Evolutionary conservation across 2,329 filamentous ascomycete species (phyloP).

Genomic region (Aspergillus fumigatiaffinis): DNA sequence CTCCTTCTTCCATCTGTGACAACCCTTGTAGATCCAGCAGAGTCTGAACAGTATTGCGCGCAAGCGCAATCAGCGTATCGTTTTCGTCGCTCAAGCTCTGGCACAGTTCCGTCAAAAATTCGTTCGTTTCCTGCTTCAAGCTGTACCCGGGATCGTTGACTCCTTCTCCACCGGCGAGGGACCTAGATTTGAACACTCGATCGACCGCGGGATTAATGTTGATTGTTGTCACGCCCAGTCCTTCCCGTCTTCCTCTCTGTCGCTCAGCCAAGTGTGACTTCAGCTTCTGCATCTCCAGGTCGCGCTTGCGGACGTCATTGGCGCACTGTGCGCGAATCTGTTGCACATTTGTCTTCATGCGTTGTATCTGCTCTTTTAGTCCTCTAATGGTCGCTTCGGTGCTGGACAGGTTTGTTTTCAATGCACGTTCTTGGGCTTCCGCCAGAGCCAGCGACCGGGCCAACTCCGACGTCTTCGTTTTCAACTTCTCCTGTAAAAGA

Average conservation of each 20-base stretch:
- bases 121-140: constrained; percentile 80
- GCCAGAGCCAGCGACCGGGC: constrained; percentile 54
- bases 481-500: constrained; percentile 47
- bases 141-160: constrained; percentile 60
- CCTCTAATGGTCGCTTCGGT: constrained; percentile 70
- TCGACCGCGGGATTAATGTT: constrained; percentile 42
- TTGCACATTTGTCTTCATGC: constrained; percentile 72
- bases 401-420: constrained; percentile 65
- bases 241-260: constrained; percentile 57
- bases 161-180: constrained; percentile 35
- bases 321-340: constrained; percentile 84
- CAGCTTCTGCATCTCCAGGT: constrained; percentile 80
- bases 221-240: constrained; percentile 47
- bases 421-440: constrained; percentile 67
- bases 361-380: constrained; percentile 78
- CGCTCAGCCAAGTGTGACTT: constrained; percentile 79
- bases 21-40: constrained; percentile 60
- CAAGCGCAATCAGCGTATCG: constrained; percentile 69
- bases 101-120: constrained; percentile 81
- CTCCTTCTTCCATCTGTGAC: constrained; percentile 21
- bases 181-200: constrained; percentile 25
- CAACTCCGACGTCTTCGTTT: constrained; percentile 54
- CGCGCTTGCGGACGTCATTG: constrained; percentile 85
- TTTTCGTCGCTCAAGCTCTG: constrained; percentile 88
- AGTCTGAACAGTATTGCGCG: constrained; percentile 66